phyloP scores from a whole-genome alignment of 2,329 filamentous ascomycete species.

The Phialophora verrucosa region DNA sequence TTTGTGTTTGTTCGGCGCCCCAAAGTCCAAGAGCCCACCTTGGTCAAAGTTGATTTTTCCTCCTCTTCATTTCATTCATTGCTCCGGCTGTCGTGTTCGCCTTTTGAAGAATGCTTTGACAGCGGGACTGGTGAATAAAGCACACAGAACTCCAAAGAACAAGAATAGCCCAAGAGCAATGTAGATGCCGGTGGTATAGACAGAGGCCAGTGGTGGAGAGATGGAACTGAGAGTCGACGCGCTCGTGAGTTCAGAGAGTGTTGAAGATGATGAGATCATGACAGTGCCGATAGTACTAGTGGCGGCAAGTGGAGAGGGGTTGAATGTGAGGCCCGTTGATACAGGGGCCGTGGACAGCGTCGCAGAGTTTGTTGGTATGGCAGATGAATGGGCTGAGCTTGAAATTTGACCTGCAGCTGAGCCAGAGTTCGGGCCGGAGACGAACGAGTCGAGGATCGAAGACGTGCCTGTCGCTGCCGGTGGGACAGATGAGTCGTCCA shows the following conservation, averaged over 20 bases:
- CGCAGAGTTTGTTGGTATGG: neutral
- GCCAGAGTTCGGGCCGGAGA: neutral
- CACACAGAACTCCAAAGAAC: constrained; percentile 25
- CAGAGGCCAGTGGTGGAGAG: constrained; percentile 12
- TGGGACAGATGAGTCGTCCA: neutral
- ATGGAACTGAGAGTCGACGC: constrained; percentile 4
- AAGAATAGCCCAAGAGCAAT: constrained; percentile 26
- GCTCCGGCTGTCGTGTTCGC: neutral
- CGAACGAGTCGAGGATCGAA: neutral
- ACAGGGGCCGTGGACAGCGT: neutral
- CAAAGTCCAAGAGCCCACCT: neutral
- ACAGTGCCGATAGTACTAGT: neutral
- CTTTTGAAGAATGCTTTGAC: constrained; percentile 11
- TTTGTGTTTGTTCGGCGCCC: neutral
- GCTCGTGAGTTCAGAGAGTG: neutral
- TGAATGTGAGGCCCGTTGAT: neutral
- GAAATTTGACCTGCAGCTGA: constrained; percentile 1
- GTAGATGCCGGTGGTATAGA: constrained; percentile 18
- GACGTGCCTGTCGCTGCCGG: constrained; percentile 1
- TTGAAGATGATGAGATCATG: neutral
- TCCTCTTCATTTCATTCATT: neutral
- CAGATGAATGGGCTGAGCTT: neutral
- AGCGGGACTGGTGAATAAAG: constrained; percentile 17
- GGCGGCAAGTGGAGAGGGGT: neutral
- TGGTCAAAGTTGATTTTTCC: neutral